A percentile compares a stretch with the other conserved stretches of the same genome.
Evolutionary conservation across 83 land plant genomes (phyloP).

Genomic region (Picea abies): DNA sequence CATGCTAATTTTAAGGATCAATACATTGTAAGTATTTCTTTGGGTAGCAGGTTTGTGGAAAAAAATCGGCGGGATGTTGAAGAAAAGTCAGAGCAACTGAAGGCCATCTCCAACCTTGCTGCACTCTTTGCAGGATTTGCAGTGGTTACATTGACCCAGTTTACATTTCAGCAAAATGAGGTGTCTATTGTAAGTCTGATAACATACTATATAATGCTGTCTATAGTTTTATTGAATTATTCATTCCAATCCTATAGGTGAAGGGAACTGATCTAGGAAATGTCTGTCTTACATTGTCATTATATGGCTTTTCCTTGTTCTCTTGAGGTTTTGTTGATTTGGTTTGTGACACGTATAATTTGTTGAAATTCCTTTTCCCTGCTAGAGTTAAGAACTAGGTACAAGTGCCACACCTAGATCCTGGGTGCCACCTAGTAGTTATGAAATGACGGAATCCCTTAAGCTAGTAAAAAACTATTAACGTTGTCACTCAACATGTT

Average conservation of each 20-base stretch:
- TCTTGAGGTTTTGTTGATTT: background rate
- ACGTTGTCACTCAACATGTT: too few species aligned
- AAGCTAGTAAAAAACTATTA: too few species aligned
- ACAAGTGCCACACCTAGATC: too few species aligned
- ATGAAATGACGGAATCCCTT: too few species aligned
- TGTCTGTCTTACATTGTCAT: background rate
- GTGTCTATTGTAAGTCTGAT: slow-evolving; percentile 9
- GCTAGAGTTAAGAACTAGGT: background rate
- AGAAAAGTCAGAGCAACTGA: slow-evolving; percentile 51
- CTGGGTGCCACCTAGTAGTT: too few species aligned
- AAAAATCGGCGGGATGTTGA: slow-evolving; percentile 52
- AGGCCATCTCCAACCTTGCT: slow-evolving; percentile 45
- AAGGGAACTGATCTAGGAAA: background rate
- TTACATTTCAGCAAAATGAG: slow-evolving; percentile 14
- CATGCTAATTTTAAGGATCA: background rate
- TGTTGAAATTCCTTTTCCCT: background rate
- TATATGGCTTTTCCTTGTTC: background rate
- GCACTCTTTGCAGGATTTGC: slow-evolving; percentile 53
- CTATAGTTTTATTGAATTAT: background rate
- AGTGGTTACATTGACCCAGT: slow-evolving; percentile 43
- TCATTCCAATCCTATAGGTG: background rate
- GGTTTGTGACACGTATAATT: background rate
- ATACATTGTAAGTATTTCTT: too few species aligned
- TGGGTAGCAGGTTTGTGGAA: slow-evolving; percentile 39
- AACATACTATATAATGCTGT: background rate